A percentile compares a stretch with the other conserved stretches of the same genome.
These are phyloP conservation scores for Ogataea minuta DNA, from an alignment of 805 yeast genomes.

Conservation along the genomic window DNA sequence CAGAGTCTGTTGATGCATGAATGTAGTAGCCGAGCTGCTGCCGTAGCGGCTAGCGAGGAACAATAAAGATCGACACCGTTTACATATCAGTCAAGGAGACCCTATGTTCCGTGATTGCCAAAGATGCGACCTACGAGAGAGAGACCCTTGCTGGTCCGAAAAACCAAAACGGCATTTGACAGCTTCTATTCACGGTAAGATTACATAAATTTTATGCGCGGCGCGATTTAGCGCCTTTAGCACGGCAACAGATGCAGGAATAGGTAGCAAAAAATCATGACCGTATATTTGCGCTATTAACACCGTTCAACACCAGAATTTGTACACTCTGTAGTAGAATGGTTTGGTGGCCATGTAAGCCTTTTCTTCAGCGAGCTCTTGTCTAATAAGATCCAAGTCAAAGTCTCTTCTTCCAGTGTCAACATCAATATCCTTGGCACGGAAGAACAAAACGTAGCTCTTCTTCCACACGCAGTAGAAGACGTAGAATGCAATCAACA, in stretches of 20 bases:
- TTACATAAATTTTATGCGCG: conserved; percentile 4
- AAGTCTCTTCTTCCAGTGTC: conserved; percentile 63
- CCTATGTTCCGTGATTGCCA: too few relatives aligned
- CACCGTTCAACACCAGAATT: conserved; percentile 49
- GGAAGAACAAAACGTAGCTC: conserved; percentile 44
- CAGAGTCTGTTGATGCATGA: too few relatives aligned
- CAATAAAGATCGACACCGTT: too few relatives aligned
- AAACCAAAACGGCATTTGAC: too few relatives aligned
- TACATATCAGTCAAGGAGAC: too few relatives aligned
- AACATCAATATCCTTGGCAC: conserved; percentile 51
- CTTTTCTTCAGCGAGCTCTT: conserved; percentile 58
- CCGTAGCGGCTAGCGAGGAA: too few relatives aligned
- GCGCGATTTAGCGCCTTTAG: conserved; percentile 3
- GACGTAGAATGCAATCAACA: conserved; percentile 50
- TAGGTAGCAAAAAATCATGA: background rate
- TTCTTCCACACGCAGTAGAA: conserved; percentile 38
- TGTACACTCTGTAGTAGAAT: conserved; percentile 48
- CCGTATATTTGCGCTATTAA: background rate
- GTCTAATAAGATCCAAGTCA: conserved; percentile 54
- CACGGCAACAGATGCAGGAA: conserved; percentile 6
- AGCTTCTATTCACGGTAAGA: too few relatives aligned
- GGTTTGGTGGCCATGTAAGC: conserved; percentile 47
- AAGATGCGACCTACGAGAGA: too few relatives aligned
- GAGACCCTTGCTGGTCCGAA: too few relatives aligned
- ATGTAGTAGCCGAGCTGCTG: too few relatives aligned